Conservation (phyloP, 768 basidiomycete species). For the Amanita exitialis region DNA sequence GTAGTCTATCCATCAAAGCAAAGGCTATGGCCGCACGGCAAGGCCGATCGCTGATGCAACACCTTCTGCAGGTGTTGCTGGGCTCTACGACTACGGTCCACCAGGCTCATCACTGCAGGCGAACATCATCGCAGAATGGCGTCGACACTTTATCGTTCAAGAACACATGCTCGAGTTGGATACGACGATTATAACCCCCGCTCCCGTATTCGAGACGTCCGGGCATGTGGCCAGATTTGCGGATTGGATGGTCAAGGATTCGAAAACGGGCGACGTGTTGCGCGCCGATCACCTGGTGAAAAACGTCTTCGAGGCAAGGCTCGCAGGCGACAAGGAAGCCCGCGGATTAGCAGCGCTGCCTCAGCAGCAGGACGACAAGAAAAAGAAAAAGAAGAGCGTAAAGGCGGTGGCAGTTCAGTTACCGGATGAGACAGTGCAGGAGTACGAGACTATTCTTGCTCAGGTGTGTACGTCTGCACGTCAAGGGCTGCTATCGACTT, state of each 20-base stretch:
- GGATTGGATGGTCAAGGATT: slow-evolving; percentile 99
- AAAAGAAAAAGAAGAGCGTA: slow-evolving; percentile 64
- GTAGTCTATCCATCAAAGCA: slow-evolving; percentile 12
- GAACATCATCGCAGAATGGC: slow-evolving; percentile 95
- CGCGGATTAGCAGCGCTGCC: slow-evolving; percentile 58
- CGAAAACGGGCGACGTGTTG: slow-evolving; percentile 90
- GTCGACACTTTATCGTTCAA: slow-evolving; percentile 96
- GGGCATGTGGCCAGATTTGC: slow-evolving; percentile 98
- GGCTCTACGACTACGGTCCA: slow-evolving; percentile 96
- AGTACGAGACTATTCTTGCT: slow-evolving; percentile 81
- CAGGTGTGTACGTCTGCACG: slow-evolving; percentile 44
- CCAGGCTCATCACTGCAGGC: slow-evolving; percentile 93
- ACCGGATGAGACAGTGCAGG: slow-evolving; percentile 58
- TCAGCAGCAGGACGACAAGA: slow-evolving; percentile 48
- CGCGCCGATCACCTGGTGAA: slow-evolving; percentile 96
- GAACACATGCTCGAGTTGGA: slow-evolving; percentile 98
- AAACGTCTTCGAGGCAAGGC: slow-evolving; percentile 78
- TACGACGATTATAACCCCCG: slow-evolving; percentile 95
- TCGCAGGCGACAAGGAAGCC: slow-evolving; percentile 88
- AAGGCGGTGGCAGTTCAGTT: slow-evolving; percentile 65
- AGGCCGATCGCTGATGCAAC: neutral
- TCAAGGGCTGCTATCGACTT: neutral
- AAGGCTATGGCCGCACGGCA: neutral
- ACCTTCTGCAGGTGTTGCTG: slow-evolving; percentile 68
- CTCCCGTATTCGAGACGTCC: slow-evolving; percentile 90